A percentile compares a stretch with the other conserved stretches of the same genome.
phyloP scores from a whole-genome alignment of 2,329 filamentous ascomycete species.

The Pezicula neosporulosa region DNA sequence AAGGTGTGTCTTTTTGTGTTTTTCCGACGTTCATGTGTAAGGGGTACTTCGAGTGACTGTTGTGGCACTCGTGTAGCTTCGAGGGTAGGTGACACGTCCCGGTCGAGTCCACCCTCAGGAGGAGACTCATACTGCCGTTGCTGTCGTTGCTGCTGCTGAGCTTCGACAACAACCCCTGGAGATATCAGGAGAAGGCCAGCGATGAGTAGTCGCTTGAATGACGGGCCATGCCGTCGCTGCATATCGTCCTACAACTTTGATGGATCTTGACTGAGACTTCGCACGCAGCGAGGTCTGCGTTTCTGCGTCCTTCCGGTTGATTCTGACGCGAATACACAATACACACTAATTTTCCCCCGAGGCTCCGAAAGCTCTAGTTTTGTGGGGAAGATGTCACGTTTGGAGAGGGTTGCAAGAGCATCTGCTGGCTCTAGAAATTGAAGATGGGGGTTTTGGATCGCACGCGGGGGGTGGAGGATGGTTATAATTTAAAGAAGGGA shows the following conservation, averaged over 20 bases:
- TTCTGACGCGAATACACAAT: not conserved
- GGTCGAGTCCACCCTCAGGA: slow-evolving; percentile 23
- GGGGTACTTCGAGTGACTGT: slow-evolving; percentile 26
- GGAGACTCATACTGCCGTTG: slow-evolving; percentile 24
- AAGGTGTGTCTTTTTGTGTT: slow-evolving; percentile 24
- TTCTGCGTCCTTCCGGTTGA: too few relatives aligned
- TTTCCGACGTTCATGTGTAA: slow-evolving; percentile 24
- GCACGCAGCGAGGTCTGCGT: slow-evolving; percentile 1
- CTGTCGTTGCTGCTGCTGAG: slow-evolving; percentile 58
- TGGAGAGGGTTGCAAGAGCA: too few relatives aligned
- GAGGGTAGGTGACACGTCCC: slow-evolving; percentile 19
- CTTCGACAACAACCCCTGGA: slow-evolving; percentile 48
- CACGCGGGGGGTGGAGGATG: not conserved
- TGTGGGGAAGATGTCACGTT: too few relatives aligned
- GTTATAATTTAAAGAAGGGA: not conserved
- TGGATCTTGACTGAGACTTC: not conserved
- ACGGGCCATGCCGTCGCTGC: slow-evolving; percentile 2
- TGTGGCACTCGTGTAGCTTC: slow-evolving; percentile 23
- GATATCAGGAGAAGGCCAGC: slow-evolving; percentile 56
- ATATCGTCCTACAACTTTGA: slow-evolving; percentile 1
- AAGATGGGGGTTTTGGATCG: not conserved
- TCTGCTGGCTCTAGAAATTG: too few relatives aligned
- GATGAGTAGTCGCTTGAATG: slow-evolving; percentile 37
- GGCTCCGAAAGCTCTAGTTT: not conserved
- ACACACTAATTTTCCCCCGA: not conserved